phyloP scores from a whole-genome alignment of 2,329 filamentous ascomycete species.

The Fusarium chaquense region DNA sequence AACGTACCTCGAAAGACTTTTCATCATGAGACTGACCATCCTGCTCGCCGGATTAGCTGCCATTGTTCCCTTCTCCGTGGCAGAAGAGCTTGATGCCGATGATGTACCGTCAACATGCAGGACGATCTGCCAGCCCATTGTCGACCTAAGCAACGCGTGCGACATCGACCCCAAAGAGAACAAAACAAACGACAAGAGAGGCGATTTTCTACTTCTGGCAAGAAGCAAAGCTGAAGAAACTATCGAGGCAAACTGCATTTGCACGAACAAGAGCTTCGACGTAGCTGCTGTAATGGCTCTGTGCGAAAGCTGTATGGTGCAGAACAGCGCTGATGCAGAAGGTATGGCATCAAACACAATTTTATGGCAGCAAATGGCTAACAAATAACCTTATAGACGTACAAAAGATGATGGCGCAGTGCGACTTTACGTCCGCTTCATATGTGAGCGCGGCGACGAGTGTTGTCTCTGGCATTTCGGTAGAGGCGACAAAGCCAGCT shows the following conservation, averaged over 20 bases:
- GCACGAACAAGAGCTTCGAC: not conserved
- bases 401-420: slow-evolving; percentile 10
- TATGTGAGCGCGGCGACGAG: slow-evolving; percentile 1
- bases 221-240: not conserved
- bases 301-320: slow-evolving; percentile 2
- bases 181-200: not conserved
- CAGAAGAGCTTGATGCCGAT: not conserved
- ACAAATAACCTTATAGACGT: not conserved
- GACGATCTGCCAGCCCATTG: slow-evolving; percentile 13
- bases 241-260: slow-evolving; percentile 1
- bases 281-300: not conserved
- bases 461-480: slow-evolving; percentile 3
- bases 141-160: slow-evolving; percentile 12
- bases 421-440: not conserved
- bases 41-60: not conserved
- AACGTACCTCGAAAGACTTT: not conserved
- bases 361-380: accelerated
- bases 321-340: slow-evolving; percentile 6
- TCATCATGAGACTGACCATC: not conserved
- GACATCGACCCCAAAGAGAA: slow-evolving; percentile 13
- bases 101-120: slow-evolving; percentile 4
- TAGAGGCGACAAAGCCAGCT: slow-evolving; percentile 6
- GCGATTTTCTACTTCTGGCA: not conserved
- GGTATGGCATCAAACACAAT: accelerated
- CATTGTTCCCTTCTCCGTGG: accelerated